A percentile compares a stretch with the other conserved stretches of the same genome.
Evolutionary conservation across 2,329 filamentous ascomycete genomes (phyloP).

Genomic region (Alternaria consortialis): DNA sequence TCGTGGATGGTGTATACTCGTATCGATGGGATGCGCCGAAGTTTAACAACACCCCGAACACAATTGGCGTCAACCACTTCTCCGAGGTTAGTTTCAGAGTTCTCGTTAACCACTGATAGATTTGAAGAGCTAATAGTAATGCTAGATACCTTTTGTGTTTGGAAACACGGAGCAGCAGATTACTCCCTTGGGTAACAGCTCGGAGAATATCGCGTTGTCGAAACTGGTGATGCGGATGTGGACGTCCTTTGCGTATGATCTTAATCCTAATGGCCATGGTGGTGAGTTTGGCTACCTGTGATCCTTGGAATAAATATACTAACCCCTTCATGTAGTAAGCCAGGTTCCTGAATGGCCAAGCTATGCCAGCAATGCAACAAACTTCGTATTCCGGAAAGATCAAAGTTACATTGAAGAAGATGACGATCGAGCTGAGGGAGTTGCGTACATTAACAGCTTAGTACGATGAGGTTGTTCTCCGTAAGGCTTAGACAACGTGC

Average conservation of each 20-base stretch:
- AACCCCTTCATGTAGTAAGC: conserved; percentile 18
- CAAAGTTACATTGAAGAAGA: conserved; percentile 39
- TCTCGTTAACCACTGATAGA: too few relatives aligned
- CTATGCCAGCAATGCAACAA: conserved; percentile 29
- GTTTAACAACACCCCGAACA: conserved; percentile 39
- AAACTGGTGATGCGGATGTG: conserved; percentile 42
- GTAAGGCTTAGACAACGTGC: background rate
- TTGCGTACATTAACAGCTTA: conserved; percentile 37
- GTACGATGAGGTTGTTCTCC: conserved; percentile 16
- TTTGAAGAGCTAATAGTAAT: conserved; percentile 1
- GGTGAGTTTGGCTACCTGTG: conserved; percentile 13
- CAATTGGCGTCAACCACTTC: conserved; percentile 42
- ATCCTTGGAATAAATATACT: background rate
- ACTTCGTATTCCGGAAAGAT: conserved; percentile 42
- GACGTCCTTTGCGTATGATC: conserved; percentile 41
- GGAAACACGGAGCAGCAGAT: conserved; percentile 39
- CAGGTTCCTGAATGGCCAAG: conserved; percentile 28
- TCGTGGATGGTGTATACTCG: conserved; percentile 33
- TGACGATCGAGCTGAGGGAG: conserved; percentile 29
- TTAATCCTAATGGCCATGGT: conserved; percentile 42
- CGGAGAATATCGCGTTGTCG: conserved; percentile 33
- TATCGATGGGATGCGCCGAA: conserved; percentile 46
- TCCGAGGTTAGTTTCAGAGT: conserved; percentile 28
- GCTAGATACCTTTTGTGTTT: conserved; percentile 42
- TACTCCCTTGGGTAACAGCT: conserved; percentile 37